Base-by-base conservation (phyloP, 2,329 filamentous ascomycete species). In the Byssothecium circinans region DNA sequence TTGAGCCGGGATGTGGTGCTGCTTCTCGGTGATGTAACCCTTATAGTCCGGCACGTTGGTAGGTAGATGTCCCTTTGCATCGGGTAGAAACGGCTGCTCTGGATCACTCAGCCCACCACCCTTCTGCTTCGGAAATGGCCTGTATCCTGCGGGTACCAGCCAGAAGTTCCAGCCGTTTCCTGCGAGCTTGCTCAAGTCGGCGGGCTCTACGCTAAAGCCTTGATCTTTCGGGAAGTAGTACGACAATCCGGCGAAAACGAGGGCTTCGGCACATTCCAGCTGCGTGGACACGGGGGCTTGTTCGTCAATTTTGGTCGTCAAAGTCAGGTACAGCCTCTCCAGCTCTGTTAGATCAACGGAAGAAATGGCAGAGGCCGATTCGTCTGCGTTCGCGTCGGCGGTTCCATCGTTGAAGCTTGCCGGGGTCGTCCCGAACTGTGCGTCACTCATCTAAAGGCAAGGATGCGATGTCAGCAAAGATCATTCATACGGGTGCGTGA, bases 221-320 rank as follows among this genome's bases (percentile, higher is more conserved):
- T 64, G 46, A 2, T 43, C 44, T 2, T 44, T 35, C 1, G 63
- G 62, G 27, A 54, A 65, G 44, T 63, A 62, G 41, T 64, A 54
- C 23, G 49, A 38, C n/a, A 66, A 56, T 8, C 65, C 25, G 8
- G 53, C 45, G 12, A 45, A 29, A 2, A 50, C 54, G 8, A 68
- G 43, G 1, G 46, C 43, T 32, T 58, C 54, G 30, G 57, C 63
- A 20, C 53, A 46, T 17, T 50, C 40, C 34, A 63, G 52, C 15
- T 56, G 60, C 3, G 35, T 27, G 14, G 52, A 39, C 25, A 45
- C 46, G 17, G 54, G 35, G 8, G 15, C 19, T 5, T 7, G 4
- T 37, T 37, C 15, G 10, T 25, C 23, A 10, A 25, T 6, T 25
- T 10, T 10, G 23, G 23, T 10, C 6, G 23, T 10, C 23, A 25